phyloP scores from a whole-genome alignment of 1,284 basidiomycete species.

The Cryptococcus amylolentus region DNA sequence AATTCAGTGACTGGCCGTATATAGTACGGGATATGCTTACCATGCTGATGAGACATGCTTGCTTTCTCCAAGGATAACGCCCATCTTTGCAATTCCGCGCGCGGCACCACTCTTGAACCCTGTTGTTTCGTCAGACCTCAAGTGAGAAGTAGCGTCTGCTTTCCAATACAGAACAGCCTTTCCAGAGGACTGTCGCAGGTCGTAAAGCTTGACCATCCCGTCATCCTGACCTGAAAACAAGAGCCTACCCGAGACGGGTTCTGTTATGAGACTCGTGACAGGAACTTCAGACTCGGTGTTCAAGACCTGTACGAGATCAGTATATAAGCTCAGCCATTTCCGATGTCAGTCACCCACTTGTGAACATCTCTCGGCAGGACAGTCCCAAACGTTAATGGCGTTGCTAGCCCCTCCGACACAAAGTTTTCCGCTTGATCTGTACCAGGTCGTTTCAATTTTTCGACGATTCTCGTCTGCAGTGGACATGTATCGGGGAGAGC shows the following conservation, averaged over 20 bases:
- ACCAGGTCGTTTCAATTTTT: conserved; percentile 31
- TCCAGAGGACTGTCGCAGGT: conserved; percentile 21
- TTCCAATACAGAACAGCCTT: conserved; percentile 20
- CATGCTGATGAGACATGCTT: conserved; percentile 30
- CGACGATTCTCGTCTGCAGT: conserved; percentile 3
- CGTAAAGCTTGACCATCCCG: conserved; percentile 32
- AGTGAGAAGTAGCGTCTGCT: conserved; percentile 4
- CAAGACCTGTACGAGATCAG: conserved; percentile 11
- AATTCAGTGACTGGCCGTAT: background rate
- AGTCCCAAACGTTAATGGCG: conserved; percentile 37
- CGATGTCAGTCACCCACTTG: conserved; percentile 14
- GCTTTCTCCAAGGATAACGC: conserved; percentile 30
- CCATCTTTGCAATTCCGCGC: conserved; percentile 22
- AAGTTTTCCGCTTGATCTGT: conserved; percentile 27
- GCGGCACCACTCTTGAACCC: background rate
- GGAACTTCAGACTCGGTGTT: conserved; percentile 14
- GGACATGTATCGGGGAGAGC: background rate
- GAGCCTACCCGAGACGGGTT: conserved; percentile 34
- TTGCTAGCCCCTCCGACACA: conserved; percentile 25
- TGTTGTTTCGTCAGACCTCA: background rate
- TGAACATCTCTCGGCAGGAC: conserved; percentile 31
- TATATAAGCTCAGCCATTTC: background rate
- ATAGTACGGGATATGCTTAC: conserved; percentile 14
- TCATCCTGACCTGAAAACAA: conserved; percentile 25
- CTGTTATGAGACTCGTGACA: conserved; percentile 28